These are phyloP conservation scores for Sanghuangporus weigelae DNA, from an alignment of 1,284 basidiomycete genomes.

Conservation along the genomic window DNA sequence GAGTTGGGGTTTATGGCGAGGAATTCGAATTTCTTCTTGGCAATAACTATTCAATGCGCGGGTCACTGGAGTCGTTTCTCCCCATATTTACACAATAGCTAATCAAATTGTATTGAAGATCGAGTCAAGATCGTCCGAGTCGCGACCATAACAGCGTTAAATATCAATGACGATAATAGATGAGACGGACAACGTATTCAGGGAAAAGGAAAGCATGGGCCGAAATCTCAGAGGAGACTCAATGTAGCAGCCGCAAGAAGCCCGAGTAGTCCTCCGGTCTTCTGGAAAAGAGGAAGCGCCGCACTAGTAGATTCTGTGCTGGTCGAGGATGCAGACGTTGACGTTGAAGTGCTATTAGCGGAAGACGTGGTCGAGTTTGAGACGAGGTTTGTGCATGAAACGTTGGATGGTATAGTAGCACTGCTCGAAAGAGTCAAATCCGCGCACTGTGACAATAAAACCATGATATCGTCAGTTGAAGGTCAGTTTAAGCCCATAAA, in stretches of 20 bases:
- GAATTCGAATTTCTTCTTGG: too few species aligned
- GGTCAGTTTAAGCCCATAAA: neutral
- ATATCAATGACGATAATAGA: neutral
- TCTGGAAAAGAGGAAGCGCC: neutral
- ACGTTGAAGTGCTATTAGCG: neutral
- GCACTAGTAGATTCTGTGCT: conserved; percentile 3
- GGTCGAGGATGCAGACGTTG: neutral
- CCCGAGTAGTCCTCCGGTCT: neutral
- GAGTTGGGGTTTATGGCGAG: too few species aligned
- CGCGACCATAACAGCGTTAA: too few species aligned
- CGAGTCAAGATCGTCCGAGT: too few species aligned
- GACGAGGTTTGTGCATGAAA: conserved; percentile 28
- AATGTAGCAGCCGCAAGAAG: conserved; percentile 1
- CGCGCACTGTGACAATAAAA: conserved; percentile 44
- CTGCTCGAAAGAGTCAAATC: conserved; percentile 60
- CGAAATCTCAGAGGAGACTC: conserved; percentile 3
- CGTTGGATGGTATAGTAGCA: conserved; percentile 36
- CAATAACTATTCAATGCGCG: too few species aligned
- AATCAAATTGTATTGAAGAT: too few species aligned
- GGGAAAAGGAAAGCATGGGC: neutral
- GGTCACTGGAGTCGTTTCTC: too few species aligned
- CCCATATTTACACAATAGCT: too few species aligned
- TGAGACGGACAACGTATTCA: neutral
- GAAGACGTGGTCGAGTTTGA: conserved; percentile 8
- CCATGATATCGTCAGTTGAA: neutral